A percentile compares a stretch with the other conserved stretches of the same genome.
Conservation (phyloP, 495 filamentous ascomycete species). For the Hypoxylon trugodes region DNA sequence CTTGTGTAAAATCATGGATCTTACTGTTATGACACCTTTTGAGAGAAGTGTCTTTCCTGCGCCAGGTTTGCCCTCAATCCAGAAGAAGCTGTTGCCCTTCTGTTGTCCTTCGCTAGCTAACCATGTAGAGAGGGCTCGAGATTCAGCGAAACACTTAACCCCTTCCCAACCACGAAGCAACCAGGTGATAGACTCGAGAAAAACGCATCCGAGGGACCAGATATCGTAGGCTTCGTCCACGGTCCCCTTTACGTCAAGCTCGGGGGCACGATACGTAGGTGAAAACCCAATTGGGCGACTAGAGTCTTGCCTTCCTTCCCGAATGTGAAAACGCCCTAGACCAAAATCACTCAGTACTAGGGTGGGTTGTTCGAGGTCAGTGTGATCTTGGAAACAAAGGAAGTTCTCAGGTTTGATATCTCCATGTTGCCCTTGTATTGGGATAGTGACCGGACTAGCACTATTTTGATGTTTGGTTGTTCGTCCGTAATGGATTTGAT, state of each 20-base stretch:
- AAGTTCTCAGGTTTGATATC: conserved; percentile 39
- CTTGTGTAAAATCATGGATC: background rate
- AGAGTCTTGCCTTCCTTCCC: background rate
- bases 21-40: conserved; percentile 9
- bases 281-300: conserved; percentile 14
- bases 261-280: conserved; percentile 30
- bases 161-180: conserved; percentile 34
- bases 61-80: background rate
- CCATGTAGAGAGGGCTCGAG: conserved; percentile 1
- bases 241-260: conserved; percentile 25
- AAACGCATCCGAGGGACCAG: conserved; percentile 44
- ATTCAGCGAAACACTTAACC: conserved; percentile 19
- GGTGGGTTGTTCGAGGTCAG: background rate
- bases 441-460: background rate
- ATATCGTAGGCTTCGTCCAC: conserved; percentile 33
- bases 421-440: conserved; percentile 29
- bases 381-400: background rate
- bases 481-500: conserved; percentile 25
- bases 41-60: background rate
- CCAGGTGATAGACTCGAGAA: conserved; percentile 40
- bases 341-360: conserved; percentile 15
- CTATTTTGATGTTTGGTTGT: background rate
- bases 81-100: conserved; percentile 9
- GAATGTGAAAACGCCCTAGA: background rate
- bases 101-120: background rate